A percentile compares a stretch with the other conserved stretches of the same genome.
phyloP scores from a whole-genome alignment of 257 asterid species.

The Voacanga thouarsii region DNA sequence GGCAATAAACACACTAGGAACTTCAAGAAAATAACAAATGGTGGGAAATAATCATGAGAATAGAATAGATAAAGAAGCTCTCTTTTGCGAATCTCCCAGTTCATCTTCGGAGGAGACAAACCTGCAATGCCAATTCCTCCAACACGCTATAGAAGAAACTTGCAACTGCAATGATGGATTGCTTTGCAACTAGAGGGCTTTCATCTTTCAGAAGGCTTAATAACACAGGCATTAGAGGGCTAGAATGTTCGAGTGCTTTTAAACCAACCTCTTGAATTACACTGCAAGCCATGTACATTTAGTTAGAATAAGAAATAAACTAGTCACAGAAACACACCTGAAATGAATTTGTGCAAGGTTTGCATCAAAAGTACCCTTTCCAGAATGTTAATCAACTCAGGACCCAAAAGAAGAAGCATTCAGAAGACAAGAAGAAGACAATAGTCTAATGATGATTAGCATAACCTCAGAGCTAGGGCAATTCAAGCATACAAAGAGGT shows the following conservation, averaged over 20 bases:
- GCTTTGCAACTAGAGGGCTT: slow-evolving; percentile 60
- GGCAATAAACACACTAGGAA: neutral
- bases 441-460: neutral
- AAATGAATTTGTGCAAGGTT: neutral
- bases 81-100: neutral
- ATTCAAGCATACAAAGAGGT: neutral
- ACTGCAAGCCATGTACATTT: slow-evolving; percentile 48
- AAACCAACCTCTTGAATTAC: slow-evolving; percentile 74
- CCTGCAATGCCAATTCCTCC: slow-evolving; percentile 90
- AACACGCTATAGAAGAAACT: slow-evolving; percentile 53
- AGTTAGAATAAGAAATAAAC: slow-evolving; percentile 13
- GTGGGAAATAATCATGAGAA: neutral
- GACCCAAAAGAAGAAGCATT: neutral
- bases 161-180: slow-evolving; percentile 67
- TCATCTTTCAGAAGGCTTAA: slow-evolving; percentile 62
- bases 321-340: neutral
- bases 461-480: neutral
- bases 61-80: neutral
- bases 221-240: slow-evolving; percentile 62
- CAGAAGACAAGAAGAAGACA: neutral
- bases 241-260: slow-evolving; percentile 56
- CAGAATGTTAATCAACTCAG: neutral
- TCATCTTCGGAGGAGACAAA: slow-evolving; percentile 31
- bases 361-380: neutral
- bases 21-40: neutral